Conservation (phyloP, 164 flowering plant genomes). For the Umbellularia californica region DNA sequence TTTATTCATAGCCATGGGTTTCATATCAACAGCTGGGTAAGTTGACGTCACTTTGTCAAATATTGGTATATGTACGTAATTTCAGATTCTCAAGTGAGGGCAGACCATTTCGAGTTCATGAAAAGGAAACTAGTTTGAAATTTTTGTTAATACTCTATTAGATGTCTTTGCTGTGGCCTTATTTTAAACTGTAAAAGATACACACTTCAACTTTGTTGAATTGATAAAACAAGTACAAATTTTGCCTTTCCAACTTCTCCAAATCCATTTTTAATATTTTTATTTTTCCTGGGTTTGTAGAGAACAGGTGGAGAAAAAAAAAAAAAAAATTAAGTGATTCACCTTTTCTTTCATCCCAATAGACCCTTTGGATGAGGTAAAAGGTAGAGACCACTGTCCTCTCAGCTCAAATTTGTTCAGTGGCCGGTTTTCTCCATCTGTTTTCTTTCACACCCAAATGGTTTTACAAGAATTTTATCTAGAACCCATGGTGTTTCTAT, state of each 20-base stretch:
- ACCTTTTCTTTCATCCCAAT: too few relatives aligned
- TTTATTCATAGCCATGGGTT: not conserved
- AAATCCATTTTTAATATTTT: not conserved
- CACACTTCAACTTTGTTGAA: too few relatives aligned
- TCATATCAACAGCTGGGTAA: not conserved
- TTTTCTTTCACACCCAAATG: too few relatives aligned
- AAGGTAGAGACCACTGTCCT: too few relatives aligned
- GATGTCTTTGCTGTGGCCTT: not conserved
- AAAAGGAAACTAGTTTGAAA: not conserved
- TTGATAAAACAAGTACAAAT: not conserved
- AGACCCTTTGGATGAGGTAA: too few relatives aligned
- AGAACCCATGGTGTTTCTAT: too few relatives aligned
- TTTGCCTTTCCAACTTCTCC: not conserved
- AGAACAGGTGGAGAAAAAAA: not conserved
- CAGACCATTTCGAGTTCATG: not conserved
- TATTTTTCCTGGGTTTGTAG: not conserved
- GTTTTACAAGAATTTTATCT: too few relatives aligned
- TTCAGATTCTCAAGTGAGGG: not conserved
- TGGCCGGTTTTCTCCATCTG: too few relatives aligned
- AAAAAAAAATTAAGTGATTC: not conserved
- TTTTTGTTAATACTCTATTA: too few relatives aligned
- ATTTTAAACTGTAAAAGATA: not conserved
- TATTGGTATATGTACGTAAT: too few relatives aligned
- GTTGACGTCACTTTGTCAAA: not conserved
- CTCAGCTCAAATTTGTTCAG: too few relatives aligned